Evolutionary conservation across 129 eudicot species (phyloP).

Genomic region (Helichrysum umbraculigerum): DNA sequence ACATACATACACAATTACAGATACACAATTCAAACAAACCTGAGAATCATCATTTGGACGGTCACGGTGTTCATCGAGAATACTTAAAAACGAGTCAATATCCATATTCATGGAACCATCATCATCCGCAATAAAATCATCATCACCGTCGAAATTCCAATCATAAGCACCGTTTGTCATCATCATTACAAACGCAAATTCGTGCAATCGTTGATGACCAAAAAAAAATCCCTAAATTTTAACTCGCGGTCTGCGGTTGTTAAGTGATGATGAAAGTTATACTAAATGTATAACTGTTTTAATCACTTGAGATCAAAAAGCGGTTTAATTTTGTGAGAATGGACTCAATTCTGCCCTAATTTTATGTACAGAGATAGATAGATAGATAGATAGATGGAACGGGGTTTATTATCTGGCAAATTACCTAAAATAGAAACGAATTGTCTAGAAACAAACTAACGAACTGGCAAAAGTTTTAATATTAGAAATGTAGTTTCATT

Average conservation of each 20-base stretch:
- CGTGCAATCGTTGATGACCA: constrained; percentile 16
- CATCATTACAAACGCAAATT: constrained; percentile 30
- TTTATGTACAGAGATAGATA: too few species aligned
- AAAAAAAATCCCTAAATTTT: constrained; percentile 28
- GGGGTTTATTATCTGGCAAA: constrained; percentile 6
- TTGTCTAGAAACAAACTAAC: too few species aligned
- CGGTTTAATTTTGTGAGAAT: not conserved
- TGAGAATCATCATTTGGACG: constrained; percentile 25
- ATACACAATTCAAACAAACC: constrained; percentile 12
- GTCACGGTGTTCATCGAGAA: constrained; percentile 11
- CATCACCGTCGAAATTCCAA: constrained; percentile 24
- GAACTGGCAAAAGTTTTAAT: too few species aligned
- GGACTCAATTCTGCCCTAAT: constrained; percentile 25
- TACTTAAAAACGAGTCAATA: constrained; percentile 30
- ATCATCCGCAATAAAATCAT: constrained; percentile 11
- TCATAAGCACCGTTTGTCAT: constrained; percentile 31
- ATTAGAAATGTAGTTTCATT: too few species aligned
- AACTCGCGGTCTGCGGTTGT: constrained; percentile 16
- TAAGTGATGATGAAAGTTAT: not conserved
- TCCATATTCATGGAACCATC: constrained; percentile 31
- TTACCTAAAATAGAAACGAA: too few species aligned
- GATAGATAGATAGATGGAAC: too few species aligned
- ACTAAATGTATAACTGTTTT: not conserved
- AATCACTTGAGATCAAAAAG: constrained; percentile 2
- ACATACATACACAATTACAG: not conserved